Conservation (phyloP, 1,284 basidiomycete species). For the Ustilago trichophora region DNA sequence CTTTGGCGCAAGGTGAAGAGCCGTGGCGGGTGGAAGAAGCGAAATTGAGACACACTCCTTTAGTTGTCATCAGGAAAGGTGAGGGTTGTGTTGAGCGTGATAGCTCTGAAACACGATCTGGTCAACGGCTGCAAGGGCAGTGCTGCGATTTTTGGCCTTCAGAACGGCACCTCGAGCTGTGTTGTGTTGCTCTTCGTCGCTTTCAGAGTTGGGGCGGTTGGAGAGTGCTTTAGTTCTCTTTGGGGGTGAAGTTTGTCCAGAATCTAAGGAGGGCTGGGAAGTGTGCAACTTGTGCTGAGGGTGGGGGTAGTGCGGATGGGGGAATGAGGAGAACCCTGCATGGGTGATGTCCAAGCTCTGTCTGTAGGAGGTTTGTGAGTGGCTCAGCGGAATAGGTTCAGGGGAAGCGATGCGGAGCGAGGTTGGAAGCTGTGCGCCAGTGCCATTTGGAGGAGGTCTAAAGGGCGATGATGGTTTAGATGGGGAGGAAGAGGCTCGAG, state of each 20-base stretch:
- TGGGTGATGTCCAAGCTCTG: not conserved
- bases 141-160: slow-evolving; percentile 16
- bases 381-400: not conserved
- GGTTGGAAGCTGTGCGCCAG: slow-evolving; percentile 1
- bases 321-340: slow-evolving; percentile 1
- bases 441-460: not conserved
- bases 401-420: slow-evolving; percentile 23
- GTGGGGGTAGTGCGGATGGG: not conserved
- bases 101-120: slow-evolving; percentile 27
- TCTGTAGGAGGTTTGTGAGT: not conserved
- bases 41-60: no score
- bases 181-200: not conserved
- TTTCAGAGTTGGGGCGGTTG: slow-evolving; percentile 4
- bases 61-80: no score
- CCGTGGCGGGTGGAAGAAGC: no score
- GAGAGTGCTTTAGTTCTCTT: slow-evolving; percentile 27
- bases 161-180: not conserved
- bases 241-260: no score
- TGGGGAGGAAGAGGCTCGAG: slow-evolving; percentile 16
- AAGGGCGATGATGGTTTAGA: slow-evolving; percentile 2
- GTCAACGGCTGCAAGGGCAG: slow-evolving; percentile 13
- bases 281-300: not conserved
- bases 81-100: no score
- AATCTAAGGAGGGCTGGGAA: no score
- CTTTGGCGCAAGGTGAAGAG: no score